Evolutionary conservation across 371 early-diverging fungal species (phyloP).

Genomic region (Mucor mucedo): DNA sequence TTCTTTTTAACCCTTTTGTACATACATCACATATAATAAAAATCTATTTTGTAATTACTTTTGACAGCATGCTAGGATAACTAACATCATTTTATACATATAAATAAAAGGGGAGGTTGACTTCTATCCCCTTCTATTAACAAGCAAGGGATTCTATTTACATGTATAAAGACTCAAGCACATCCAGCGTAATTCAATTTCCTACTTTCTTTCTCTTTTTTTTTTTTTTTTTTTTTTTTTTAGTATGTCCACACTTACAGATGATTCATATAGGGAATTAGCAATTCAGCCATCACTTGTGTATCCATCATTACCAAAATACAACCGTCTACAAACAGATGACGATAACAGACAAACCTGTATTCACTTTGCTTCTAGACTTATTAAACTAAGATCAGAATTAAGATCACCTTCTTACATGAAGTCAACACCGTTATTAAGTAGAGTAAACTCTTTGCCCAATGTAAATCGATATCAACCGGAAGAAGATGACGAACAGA

Average conservation of each 20-base stretch:
- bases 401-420: conserved; percentile 22
- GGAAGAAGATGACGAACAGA: conserved; percentile 19
- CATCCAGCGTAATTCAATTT: not conserved
- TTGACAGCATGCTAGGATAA: conserved; percentile 9
- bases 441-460: conserved; percentile 12
- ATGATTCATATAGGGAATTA: conserved; percentile 1
- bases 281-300: conserved; percentile 17
- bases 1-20: conserved; percentile 9
- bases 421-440: not conserved
- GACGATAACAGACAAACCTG: conserved; percentile 6
- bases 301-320: conserved; percentile 18
- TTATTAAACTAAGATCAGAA: conserved; percentile 26
- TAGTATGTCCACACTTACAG: conserved; percentile 9
- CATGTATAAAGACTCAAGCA: not conserved
- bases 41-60: not conserved
- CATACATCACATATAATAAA: conserved; percentile 4
- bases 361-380: conserved; percentile 21
- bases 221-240: not conserved
- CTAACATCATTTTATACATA: not conserved
- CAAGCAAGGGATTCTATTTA: too few relatives aligned
- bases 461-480: not conserved
- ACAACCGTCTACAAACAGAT: not conserved
- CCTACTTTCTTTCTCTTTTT: conserved; percentile 4
- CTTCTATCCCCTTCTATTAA: too few relatives aligned
- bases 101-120: too few relatives aligned